Evolutionary conservation across 352 stramenopile species (phyloP), one percentile per base, ranked within the genome.

Genomic region (Pythium brachiatum): DNA sequence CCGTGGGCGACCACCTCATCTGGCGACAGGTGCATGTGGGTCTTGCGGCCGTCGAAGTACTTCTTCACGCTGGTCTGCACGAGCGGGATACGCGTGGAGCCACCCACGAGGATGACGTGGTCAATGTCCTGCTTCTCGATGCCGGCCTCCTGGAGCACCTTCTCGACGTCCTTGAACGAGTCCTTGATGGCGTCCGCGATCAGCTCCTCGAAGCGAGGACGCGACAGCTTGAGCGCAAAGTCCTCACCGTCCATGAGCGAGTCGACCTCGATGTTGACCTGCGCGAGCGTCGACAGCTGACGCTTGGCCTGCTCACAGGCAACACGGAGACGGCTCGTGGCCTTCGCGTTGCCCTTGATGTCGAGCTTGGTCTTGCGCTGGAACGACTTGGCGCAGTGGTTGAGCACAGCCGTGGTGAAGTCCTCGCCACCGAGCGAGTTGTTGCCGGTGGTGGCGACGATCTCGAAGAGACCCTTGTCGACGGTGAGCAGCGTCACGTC

Each of bases 391-490:
- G 93, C 82, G 68, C 96, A 99, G 91, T 98, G 96, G 32, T 99
- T 95, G 34, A 99, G 96, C 57, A 99, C 73, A n/a, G 83, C 81
- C 61, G 96, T 90, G 52, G 98, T 98, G 68, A 99, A 98, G 83
- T 99, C 93, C 65, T 98, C 95, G 36, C 96, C 96, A 41, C 96
- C 96, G 9, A 98, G 81, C 57, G 96, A 90, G 61, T 98, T 98
- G 72, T 99, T 98, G 69, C 97, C 96, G 32, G 82, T 92, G 39
- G 96, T 98, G 59, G 94, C 95, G 58, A 98, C 93, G 26, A 99
- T 88, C 79, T 99, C 96, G 68, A 99, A 99, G 57, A 99, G 96
- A 18, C 97, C 97, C 75, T 99, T 97, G 77, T 99, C 96, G 60
- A 98, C 97, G 60, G 86, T 98, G 27, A 99, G 66, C 31, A 99